Evolutionary conservation across 257 asterid species (phyloP), one percentile per base, ranked within the genome.

Genomic region (Rehmannia glutinosa): DNA sequence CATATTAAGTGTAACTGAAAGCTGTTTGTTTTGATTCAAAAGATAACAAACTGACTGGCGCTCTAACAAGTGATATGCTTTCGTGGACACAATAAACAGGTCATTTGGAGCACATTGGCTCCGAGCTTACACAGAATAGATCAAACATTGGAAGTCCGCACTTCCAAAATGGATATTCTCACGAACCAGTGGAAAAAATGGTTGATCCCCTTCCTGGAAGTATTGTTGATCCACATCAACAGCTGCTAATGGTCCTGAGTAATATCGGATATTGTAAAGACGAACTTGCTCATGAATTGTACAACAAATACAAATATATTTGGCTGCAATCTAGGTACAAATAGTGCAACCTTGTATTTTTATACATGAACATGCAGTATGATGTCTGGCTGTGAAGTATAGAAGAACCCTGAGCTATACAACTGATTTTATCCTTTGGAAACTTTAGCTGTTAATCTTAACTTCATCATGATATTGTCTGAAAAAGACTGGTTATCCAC

Each of bases 211-310:
- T 77, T 66, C 96, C 96, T 73, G 99, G 95, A 76, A 85, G 96
- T 79, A 75, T 86, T 57, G 68, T 62, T 63, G 96, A 90, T 77
- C 89, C 89, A 13, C 96, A 90, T 80, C 90, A 84, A 69, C 86
- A 84, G 84, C 79, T 90, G 75, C 86, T 93, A 68, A 88, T 93
- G 96, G 96, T 90, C 76, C 80, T 93, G 76, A 93, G 99, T 74
- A 93, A 93, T 81, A 88, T 93, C 66, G 99, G 99, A 75, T 90
- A 82, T 76, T 88, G 97, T 85, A 90, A 87, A 81, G 99, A 93
- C 41, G 99, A 90, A 74, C 95, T 93, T 77, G 78, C 96, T 64
- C 79, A 52, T 73, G 97, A 93, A 35, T 73, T 90, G 72, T 83
- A 81, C 75, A 77, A 73, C 63, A 90, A 83, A 69, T 93, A 85